Evolutionary conservation across 257 asterid genomes (phyloP).

Genomic region (Cynanchum wilfordii): DNA sequence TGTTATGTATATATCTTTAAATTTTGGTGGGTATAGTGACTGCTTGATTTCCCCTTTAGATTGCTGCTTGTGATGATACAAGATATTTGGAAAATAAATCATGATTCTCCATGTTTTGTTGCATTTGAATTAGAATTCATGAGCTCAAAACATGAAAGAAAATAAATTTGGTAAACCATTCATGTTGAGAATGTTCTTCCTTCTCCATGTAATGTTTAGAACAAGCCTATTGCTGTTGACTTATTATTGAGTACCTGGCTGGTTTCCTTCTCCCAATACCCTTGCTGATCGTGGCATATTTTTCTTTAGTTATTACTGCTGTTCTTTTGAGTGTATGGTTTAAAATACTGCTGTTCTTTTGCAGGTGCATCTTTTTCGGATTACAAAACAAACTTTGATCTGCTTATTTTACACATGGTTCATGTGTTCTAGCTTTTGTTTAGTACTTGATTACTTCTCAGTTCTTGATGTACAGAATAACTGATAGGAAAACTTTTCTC

Average conservation of each 20-base stretch:
- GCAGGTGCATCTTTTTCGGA: slow-evolving; percentile 1
- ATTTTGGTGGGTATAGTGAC: not conserved
- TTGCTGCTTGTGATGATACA: not conserved
- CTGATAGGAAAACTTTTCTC: not conserved
- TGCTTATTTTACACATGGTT: not conserved
- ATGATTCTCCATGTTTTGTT: not conserved
- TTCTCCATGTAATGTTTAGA: too few relatives aligned
- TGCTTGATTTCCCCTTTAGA: not conserved
- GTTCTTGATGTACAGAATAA: not conserved
- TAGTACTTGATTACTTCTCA: not conserved
- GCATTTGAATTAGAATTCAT: too few relatives aligned
- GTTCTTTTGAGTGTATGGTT: not conserved
- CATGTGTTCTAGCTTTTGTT: not conserved
- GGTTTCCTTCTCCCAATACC: not conserved
- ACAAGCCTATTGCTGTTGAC: not conserved
- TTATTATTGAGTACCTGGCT: not conserved
- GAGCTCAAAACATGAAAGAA: not conserved
- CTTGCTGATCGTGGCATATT: not conserved
- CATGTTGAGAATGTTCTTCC: not conserved
- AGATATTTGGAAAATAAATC: not conserved
- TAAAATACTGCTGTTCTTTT: not conserved
- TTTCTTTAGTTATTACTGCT: not conserved
- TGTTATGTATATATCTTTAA: not conserved
- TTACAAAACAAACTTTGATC: not conserved
- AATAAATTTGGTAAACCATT: not conserved